These are phyloP conservation scores for Massariosphaeria phaeospora DNA, from an alignment of 495 filamentous ascomycete genomes.

Conservation along the genomic window DNA sequence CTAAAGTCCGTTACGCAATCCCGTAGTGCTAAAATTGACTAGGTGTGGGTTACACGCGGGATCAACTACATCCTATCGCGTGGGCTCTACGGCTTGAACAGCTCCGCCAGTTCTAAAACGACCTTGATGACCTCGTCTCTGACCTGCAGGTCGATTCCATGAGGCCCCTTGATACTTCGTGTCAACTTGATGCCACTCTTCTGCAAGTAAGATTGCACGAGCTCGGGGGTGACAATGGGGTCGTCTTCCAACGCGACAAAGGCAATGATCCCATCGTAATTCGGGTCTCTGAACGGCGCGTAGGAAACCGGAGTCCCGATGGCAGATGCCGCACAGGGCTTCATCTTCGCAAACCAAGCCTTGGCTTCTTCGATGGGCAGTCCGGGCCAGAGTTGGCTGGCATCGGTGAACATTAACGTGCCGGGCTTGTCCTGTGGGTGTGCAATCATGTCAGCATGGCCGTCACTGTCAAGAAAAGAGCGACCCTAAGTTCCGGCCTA, in stretches of 20 bases:
- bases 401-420: background rate
- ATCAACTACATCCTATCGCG: too few relatives aligned
- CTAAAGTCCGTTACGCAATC: too few relatives aligned
- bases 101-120: background rate
- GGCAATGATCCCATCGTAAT: background rate
- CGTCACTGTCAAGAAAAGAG: background rate
- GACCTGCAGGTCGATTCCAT: background rate
- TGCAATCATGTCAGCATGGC: too few relatives aligned
- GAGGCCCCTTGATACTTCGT: background rate
- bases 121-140: background rate
- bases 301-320: background rate
- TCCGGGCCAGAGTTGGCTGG: background rate
- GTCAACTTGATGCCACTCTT: constrained; percentile 2
- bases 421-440: background rate
- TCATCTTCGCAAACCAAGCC: background rate
- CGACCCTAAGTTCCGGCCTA: background rate
- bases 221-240: background rate
- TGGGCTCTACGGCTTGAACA: too few relatives aligned
- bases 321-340: background rate
- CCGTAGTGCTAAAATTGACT: too few relatives aligned
- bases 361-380: background rate
- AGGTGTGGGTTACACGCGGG: too few relatives aligned
- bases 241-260: background rate
- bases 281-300: background rate
- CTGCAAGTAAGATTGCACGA: background rate